phyloP scores from a whole-genome alignment of 305 asterid species.

The Ilex paraguariensis region DNA sequence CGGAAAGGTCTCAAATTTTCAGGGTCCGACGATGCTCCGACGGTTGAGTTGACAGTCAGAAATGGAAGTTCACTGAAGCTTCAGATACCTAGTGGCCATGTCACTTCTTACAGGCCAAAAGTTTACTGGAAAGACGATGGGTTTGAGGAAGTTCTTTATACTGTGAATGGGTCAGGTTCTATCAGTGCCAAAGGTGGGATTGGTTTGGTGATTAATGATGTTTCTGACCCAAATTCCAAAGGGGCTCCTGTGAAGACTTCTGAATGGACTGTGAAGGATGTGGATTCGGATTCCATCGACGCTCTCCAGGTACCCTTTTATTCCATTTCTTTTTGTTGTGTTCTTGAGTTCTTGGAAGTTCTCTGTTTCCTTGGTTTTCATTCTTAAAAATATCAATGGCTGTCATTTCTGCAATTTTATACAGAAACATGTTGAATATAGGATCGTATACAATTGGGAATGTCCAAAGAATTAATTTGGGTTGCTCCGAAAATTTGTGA shows the following conservation, averaged over 20 bases:
- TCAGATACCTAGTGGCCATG: slow-evolving; percentile 53
- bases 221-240: slow-evolving; percentile 24
- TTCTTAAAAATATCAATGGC: too few species aligned
- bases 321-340: too few species aligned
- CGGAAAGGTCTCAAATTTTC: slow-evolving; percentile 63
- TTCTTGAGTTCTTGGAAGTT: too few species aligned
- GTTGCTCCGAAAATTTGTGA: too few species aligned
- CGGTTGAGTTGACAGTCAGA: slow-evolving; percentile 61
- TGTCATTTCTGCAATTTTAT: too few species aligned
- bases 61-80: slow-evolving; percentile 78
- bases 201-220: slow-evolving; percentile 50
- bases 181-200: slow-evolving; percentile 50
- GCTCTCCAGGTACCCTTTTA: slow-evolving; percentile 53
- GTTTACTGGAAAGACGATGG: slow-evolving; percentile 92
- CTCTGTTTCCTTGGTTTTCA: too few species aligned
- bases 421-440: too few species aligned
- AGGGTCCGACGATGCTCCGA: slow-evolving; percentile 31
- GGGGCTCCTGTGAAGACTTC: slow-evolving; percentile 5
- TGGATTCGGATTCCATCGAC: slow-evolving; percentile 74
- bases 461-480: too few species aligned
- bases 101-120: slow-evolving; percentile 74
- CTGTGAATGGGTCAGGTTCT: slow-evolving; percentile 18
- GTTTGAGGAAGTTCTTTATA: slow-evolving; percentile 64
- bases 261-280: slow-evolving; percentile 68
- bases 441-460: too few species aligned